phyloP scores from a whole-genome alignment of 2,329 filamentous ascomycete genomes.

The Fusarium sp. region DNA sequence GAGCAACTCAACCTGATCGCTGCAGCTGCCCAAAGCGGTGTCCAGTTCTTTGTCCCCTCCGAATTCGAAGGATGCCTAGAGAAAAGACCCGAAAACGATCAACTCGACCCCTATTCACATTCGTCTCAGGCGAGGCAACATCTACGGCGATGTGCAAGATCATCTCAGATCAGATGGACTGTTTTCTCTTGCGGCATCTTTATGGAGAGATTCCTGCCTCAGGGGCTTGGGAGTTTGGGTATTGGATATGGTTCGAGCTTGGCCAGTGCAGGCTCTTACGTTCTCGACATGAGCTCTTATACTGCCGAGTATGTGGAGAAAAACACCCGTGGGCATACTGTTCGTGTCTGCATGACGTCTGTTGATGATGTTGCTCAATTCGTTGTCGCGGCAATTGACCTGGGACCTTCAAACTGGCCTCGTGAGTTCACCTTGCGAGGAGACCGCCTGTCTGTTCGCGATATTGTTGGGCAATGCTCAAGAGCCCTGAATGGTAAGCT shows the following conservation, averaged over 20 bases:
- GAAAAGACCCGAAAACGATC: conserved; percentile 66
- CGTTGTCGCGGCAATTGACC: conserved; percentile 75
- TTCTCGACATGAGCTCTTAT: conserved; percentile 71
- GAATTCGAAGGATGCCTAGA: conserved; percentile 78
- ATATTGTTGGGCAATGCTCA: conserved; percentile 67
- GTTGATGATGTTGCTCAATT: conserved; percentile 78
- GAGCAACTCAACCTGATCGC: conserved; percentile 79
- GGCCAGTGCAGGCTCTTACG: conserved; percentile 71
- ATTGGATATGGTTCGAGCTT: conserved; percentile 71
- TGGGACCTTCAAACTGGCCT: conserved; percentile 73
- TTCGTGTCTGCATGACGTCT: conserved; percentile 76
- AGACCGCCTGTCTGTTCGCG: conserved; percentile 71
- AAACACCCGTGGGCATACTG: conserved; percentile 62
- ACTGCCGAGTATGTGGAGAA: conserved; percentile 71
- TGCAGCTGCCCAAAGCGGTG: conserved; percentile 73
- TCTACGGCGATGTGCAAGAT: conserved; percentile 66
- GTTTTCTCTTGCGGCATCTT: conserved; percentile 81
- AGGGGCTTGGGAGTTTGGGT: conserved; percentile 70
- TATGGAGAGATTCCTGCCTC: conserved; percentile 80
- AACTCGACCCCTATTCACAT: conserved; percentile 70
- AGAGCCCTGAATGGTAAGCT: conserved; percentile 62
- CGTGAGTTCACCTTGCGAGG: conserved; percentile 76
- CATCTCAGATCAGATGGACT: conserved; percentile 71
- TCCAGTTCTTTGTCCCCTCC: conserved; percentile 78
- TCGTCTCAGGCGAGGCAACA: conserved; percentile 66